Base-by-base conservation (phyloP, 2,329 filamentous ascomycete genomes). In the Cladophialophora immunda region DNA sequence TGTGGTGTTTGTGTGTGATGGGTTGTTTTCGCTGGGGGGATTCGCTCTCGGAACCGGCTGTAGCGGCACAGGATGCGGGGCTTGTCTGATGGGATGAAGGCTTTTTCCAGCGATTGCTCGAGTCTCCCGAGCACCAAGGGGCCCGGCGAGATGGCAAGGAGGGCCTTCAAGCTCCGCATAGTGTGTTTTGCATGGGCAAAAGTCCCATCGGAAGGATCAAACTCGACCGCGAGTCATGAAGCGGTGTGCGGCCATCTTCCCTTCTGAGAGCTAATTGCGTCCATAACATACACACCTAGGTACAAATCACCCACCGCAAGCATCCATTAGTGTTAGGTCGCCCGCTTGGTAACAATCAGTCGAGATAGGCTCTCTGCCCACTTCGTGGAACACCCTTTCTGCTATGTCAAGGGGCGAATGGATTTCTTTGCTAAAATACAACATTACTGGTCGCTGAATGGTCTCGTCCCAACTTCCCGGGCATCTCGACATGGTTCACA, bases 41-140 rank as follows among this genome's bases (percentile, higher is more conserved):
- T n/a, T n/a, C 45, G 19, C 45, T 25, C 8, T 50, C 19, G 6
- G 4, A n/a, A 50, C 11, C 45, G 45, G 45, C 19, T 50, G 45
- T 27, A 4, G 45, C 58, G 58, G 58, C 58, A 52, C 45, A 41
- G 41, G 17, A 38, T 61, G 58, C 47, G 45, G 45, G 58, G 58
- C 32, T 9, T 36, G 47, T 38, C 38, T 22, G 38, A 8, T 19
- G 38, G 29, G 17, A 27, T 32, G 45, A 38, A 36, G 4, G 32
- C 5, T 17, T 8, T 54, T 4, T 29, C 25, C 13, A 30, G 13
- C 13, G 25, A 54, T 54, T 19, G 13, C 6, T 5, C 52, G 6
- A 11, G 9, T 17, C 52, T 54, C 15, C 27, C 22, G 22, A 53
- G 50, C 8, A 30, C 4, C 9, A 9, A 30, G 47, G 47, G 47